These are phyloP conservation scores for Mycena capillaripes DNA, from an alignment of 768 basidiomycete genomes.

Conservation along the genomic window DNA sequence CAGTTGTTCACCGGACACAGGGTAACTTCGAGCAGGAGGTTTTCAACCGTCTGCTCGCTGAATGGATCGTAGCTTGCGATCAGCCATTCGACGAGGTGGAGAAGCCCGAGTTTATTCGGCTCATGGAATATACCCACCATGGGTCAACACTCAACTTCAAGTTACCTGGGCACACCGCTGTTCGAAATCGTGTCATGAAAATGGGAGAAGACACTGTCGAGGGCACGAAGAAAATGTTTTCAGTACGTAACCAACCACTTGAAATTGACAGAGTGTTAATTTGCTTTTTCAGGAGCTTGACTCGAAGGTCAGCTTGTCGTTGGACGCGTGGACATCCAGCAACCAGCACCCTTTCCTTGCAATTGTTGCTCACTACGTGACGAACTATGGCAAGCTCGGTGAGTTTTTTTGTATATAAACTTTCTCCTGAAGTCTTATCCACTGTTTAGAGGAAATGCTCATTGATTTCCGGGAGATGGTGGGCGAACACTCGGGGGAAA, in stretches of 20 bases:
- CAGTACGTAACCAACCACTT: not conserved
- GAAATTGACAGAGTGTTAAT: too few species aligned
- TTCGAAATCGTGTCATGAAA: slow-evolving; percentile 26
- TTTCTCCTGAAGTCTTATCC: not conserved
- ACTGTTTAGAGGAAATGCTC: not conserved
- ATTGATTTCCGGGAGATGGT: slow-evolving; percentile 5
- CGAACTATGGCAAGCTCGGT: slow-evolving; percentile 1
- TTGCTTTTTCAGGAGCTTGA: not conserved
- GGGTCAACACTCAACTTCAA: too few species aligned
- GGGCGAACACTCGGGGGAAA: slow-evolving; percentile 2
- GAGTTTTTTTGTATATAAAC: not conserved
- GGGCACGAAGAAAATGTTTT: slow-evolving; percentile 2
- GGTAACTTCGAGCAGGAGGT: slow-evolving; percentile 4
- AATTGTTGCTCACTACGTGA: slow-evolving; percentile 1
- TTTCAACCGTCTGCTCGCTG: not conserved
- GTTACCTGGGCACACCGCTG: slow-evolving; percentile 10
- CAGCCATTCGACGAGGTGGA: not conserved
- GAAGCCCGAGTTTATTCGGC: not conserved
- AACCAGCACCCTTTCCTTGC: slow-evolving; percentile 1
- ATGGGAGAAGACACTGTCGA: slow-evolving; percentile 32
- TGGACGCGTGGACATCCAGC: not conserved
- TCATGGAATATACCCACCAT: not conserved
- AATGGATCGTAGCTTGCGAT: not conserved
- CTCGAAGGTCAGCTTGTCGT: not conserved
- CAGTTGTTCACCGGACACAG: not conserved